phyloP scores from a whole-genome alignment of 306 rosid species.

The Cercis canadensis region DNA sequence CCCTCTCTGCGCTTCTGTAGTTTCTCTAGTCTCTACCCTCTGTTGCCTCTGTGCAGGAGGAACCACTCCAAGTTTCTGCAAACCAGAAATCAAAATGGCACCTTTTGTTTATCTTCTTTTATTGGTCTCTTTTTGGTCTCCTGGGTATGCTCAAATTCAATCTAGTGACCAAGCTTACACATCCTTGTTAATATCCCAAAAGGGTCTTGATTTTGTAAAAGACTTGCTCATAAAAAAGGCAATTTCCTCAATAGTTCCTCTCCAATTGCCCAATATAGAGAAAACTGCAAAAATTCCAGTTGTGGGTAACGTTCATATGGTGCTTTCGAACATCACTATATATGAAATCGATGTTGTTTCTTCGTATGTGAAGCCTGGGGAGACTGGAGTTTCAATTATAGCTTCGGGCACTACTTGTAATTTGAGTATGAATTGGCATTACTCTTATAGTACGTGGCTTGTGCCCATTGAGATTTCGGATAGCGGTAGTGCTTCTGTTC shows the following conservation, averaged over 20 bases:
- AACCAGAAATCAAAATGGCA: constrained; percentile 53
- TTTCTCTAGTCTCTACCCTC: background rate
- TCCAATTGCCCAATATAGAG: constrained; percentile 64
- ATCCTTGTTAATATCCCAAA: constrained; percentile 66
- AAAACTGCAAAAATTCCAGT: constrained; percentile 64
- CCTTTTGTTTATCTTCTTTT: constrained; percentile 53
- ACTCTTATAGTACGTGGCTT: constrained; percentile 76
- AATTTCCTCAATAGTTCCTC: constrained; percentile 71
- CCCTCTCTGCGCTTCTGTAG: background rate
- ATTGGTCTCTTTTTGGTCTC: constrained; percentile 40
- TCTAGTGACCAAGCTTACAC: constrained; percentile 58
- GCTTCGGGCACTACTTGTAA: constrained; percentile 76
- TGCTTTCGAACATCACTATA: constrained; percentile 66
- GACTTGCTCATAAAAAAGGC: constrained; percentile 65
- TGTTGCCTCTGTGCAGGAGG: constrained; percentile 1
- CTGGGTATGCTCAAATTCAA: constrained; percentile 49
- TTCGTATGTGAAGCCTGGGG: constrained; percentile 65
- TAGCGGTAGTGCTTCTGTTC: constrained; percentile 70
- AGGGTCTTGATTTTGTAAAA: constrained; percentile 79
- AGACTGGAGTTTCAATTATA: constrained; percentile 59
- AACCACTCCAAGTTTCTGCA: constrained; percentile 27
- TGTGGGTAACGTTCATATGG: constrained; percentile 64
- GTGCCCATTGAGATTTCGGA: constrained; percentile 71
- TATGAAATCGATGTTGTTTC: constrained; percentile 62
- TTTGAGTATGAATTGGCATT: constrained; percentile 82